Conservation (phyloP, 83 land plant genomes). For the Picea engelmannii region DNA sequence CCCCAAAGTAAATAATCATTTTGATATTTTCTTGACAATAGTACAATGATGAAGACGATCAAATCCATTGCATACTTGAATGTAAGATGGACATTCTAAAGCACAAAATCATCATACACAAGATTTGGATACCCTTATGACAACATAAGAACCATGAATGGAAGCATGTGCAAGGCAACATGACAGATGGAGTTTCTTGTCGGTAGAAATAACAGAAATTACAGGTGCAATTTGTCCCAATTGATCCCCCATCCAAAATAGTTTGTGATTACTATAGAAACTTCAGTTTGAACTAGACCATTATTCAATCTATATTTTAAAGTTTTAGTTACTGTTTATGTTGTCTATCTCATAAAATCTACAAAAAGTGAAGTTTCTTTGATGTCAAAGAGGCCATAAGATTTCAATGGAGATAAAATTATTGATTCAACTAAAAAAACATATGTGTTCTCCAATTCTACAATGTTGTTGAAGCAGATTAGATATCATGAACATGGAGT, state of each 20-base stretch:
- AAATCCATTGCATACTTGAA: no score
- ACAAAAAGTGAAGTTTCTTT: neutral
- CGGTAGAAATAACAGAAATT: no score
- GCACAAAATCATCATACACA: no score
- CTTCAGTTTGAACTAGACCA: slow-evolving; percentile 26
- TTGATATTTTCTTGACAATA: no score
- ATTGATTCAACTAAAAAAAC: slow-evolving; percentile 3
- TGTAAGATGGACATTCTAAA: no score
- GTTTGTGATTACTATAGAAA: slow-evolving; percentile 53
- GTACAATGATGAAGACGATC: no score
- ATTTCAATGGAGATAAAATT: slow-evolving; percentile 17
- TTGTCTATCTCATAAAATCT: slow-evolving; percentile 12
- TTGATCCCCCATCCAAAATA: slow-evolving; percentile 23
- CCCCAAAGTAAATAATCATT: no score
- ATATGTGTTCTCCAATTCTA: slow-evolving; percentile 15
- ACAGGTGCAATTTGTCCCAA: slow-evolving; percentile 30
- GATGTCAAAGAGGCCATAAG: neutral
- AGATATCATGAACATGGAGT: slow-evolving; percentile 1
- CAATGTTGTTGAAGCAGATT: slow-evolving; percentile 9
- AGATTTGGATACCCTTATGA: no score
- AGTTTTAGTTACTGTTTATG: slow-evolving; percentile 79
- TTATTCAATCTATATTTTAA: slow-evolving; percentile 68
- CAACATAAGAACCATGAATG: no score
- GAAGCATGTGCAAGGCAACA: no score
- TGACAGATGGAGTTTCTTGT: no score